These are phyloP conservation scores for Vitis hybrid DNA, from an alignment of 177 flowering plant species.

Conservation along the genomic window DNA sequence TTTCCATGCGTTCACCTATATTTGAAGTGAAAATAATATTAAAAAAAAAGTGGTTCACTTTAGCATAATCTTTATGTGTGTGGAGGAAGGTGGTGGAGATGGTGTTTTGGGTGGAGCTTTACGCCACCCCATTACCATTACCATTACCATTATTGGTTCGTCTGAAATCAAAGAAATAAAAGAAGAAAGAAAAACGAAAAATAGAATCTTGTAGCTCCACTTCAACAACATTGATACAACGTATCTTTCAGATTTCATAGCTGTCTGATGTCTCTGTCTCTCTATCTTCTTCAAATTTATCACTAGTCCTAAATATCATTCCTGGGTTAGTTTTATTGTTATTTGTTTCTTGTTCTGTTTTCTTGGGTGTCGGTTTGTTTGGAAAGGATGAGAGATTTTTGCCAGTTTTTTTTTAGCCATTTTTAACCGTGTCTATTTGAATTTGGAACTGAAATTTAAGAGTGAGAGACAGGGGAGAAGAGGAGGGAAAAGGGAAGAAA, in stretches of 20 bases:
- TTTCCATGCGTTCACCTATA: not conserved
- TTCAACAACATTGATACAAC: too few species aligned
- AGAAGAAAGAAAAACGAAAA: too few species aligned
- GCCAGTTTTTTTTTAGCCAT: too few species aligned
- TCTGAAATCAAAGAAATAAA: too few species aligned
- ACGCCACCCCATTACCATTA: constrained; percentile 37
- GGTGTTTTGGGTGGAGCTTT: constrained; percentile 38
- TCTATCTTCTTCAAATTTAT: too few species aligned
- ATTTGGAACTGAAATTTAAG: too few species aligned
- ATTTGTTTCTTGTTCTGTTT: not conserved
- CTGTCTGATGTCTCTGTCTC: not conserved
- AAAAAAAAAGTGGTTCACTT: constrained; percentile 8
- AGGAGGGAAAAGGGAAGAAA: not conserved
- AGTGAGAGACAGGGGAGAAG: not conserved
- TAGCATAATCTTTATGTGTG: constrained; percentile 10
- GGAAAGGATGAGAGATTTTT: too few species aligned
- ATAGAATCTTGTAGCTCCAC: too few species aligned
- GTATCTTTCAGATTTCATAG: not conserved
- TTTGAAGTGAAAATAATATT: not conserved
- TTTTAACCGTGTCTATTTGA: too few species aligned
- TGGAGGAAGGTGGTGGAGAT: not conserved
- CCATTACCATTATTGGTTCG: constrained; percentile 10
- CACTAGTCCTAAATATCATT: too few species aligned
- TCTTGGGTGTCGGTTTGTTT: not conserved
- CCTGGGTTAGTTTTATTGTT: not conserved